Percentiles rank a stretch among this genome's conserved stretches.
Evolutionary conservation across 805 yeast species (phyloP).

Genomic region (Candida montana): DNA sequence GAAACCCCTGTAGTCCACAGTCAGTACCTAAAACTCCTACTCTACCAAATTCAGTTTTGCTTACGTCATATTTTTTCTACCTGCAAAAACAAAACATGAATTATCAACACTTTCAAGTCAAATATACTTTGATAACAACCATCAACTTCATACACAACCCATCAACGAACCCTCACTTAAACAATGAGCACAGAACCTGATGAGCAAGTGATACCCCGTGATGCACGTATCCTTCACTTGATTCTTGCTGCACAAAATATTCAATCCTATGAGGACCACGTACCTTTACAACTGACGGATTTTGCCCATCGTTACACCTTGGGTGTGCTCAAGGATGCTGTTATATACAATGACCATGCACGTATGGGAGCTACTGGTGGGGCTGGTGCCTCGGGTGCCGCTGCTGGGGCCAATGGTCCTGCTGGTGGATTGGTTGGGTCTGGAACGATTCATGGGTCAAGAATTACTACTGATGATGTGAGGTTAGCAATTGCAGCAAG

Average conservation of each 20-base stretch:
- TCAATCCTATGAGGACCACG: slow-evolving; percentile 89
- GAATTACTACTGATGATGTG: slow-evolving; percentile 81
- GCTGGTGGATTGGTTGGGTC: slow-evolving; percentile 37
- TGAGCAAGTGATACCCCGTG: slow-evolving; percentile 54
- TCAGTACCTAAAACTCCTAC: too few relatives aligned
- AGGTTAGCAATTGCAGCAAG: slow-evolving; percentile 90
- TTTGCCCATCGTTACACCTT: slow-evolving; percentile 89
- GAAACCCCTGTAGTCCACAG: too few relatives aligned
- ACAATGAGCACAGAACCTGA: background rate
- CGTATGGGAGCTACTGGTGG: background rate
- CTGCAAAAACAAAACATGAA: background rate
- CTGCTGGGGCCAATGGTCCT: slow-evolving; percentile 31
- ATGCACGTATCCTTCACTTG: slow-evolving; percentile 83
- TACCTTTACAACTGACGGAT: slow-evolving; percentile 93
- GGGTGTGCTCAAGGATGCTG: slow-evolving; percentile 83
- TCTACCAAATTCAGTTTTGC: too few relatives aligned
- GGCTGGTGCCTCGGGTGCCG: background rate
- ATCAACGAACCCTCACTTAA: too few relatives aligned
- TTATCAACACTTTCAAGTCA: background rate
- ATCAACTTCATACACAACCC: too few relatives aligned
- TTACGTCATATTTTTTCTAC: background rate
- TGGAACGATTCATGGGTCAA: slow-evolving; percentile 38
- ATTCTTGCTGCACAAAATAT: slow-evolving; percentile 92
- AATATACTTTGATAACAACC: too few relatives aligned
- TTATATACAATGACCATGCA: slow-evolving; percentile 77